Evolutionary conservation across 2,329 filamentous ascomycete species (phyloP), one percentile per base, ranked within the genome.

Genomic region (Hypoxylon sp.): DNA sequence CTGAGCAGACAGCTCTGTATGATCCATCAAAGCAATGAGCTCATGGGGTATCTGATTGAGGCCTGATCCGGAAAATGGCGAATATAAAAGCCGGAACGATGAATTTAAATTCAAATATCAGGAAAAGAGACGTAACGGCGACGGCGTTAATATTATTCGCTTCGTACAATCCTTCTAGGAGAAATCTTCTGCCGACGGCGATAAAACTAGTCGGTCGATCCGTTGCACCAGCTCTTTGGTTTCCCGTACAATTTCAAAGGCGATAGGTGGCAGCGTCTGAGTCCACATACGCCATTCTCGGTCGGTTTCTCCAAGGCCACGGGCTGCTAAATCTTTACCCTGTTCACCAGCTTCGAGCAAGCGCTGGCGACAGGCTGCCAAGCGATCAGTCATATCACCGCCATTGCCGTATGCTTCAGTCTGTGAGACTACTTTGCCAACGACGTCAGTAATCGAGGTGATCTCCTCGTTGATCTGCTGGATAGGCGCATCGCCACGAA

Each of bases 221-320:
- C 78, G 77, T 71, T 84, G 81, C 31, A 89, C 87, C 66, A 93
- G 82, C 77, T 92, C 93, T 83, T 95, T 96, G 57, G 91, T 92
- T 80, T 94, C 92, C 66, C 92, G 86, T 5, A 92, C 93, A 77
- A 95, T 91, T 80, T 94, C 92, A 80, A 97, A 97, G n/a, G 93
- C 93, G 73, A 96, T 90, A 1, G 93, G 93, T 10, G 93, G 93
- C 55, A 97, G 82, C 29, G 88, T 90, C 78, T 91, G 90, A 60
- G 87, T 91, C 84, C 91, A 91, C 75, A 85, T 84, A 69, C 84
- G 84, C 88, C 88, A 90, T 70, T 88, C 85, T 67, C 84, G 81
- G 59, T 85, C 84, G 46, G 84, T 84, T 51, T 87, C 82, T 44
- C 84, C 83, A 14, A 84, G 81, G 52, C 85, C 86, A 2, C 84